Conservation (phyloP, 2,329 filamentous ascomycete genomes). For the Trichoderma arundinaceum region DNA sequence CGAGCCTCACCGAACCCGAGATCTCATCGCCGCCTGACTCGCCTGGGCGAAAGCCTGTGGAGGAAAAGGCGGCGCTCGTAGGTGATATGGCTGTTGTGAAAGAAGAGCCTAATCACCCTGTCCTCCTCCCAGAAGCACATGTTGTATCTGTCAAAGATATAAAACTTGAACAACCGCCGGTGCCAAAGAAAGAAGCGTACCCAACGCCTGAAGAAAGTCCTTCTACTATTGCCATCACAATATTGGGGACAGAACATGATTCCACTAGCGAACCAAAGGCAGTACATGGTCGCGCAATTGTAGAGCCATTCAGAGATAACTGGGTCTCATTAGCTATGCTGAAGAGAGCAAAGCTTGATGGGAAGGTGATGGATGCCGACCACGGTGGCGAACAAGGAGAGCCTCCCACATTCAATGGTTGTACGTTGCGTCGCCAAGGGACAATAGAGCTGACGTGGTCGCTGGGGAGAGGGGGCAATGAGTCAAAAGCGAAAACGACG, state of each 20-base stretch:
- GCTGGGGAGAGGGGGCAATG: not conserved
- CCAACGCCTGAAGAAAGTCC: too few relatives aligned
- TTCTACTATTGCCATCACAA: not conserved
- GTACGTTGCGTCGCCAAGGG: not conserved
- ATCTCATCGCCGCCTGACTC: not conserved
- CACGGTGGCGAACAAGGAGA: not conserved
- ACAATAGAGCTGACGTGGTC: not conserved
- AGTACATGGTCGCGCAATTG: not conserved
- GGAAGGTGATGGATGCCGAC: not conserved
- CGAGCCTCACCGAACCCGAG: slow-evolving; percentile 19
- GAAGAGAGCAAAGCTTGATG: not conserved
- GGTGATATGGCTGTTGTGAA: not conserved
- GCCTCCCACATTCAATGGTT: not conserved
- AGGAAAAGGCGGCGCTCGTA: not conserved
- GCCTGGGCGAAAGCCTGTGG: not conserved
- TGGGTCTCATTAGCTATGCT: not conserved
- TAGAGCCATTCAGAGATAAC: not conserved
- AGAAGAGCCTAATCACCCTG: not conserved
- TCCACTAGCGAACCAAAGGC: not conserved
- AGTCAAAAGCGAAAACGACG: not conserved
- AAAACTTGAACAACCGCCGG: not conserved
- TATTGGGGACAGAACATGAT: not conserved
- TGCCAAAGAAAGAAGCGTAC: not conserved
- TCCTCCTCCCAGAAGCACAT: not conserved
- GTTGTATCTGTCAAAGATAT: too few relatives aligned